A percentile compares a stretch with the other conserved stretches of the same genome.
phyloP scores from a whole-genome alignment of 1,284 basidiomycete genomes.

The Sporisorium sorghi region DNA sequence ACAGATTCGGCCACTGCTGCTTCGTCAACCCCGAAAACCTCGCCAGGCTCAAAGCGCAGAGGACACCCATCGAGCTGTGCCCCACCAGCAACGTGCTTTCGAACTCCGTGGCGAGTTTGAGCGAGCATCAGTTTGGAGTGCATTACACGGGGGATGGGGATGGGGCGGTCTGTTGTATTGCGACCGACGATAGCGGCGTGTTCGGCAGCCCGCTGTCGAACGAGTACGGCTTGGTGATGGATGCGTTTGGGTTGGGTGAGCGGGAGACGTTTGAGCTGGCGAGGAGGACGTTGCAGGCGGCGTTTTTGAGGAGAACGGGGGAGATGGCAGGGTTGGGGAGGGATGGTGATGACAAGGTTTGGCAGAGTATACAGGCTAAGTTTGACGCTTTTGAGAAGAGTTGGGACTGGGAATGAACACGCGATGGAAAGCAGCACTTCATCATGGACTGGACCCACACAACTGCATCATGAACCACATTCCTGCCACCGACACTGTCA shows the following conservation, averaged over 20 bases:
- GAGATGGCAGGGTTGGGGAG: not conserved
- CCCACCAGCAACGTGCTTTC: constrained; percentile 50
- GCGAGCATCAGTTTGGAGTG: constrained; percentile 28
- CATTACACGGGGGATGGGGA: constrained; percentile 8
- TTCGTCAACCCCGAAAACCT: constrained; percentile 29
- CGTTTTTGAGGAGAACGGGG: constrained; percentile 6
- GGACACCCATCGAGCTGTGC: constrained; percentile 47
- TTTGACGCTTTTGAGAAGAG: constrained; percentile 8
- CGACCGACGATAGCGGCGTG: constrained; percentile 52
- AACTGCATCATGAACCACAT: too few relatives aligned
- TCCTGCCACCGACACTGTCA: not conserved
- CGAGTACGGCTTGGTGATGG: constrained; percentile 45
- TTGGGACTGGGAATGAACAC: constrained; percentile 17
- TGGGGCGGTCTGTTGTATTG: constrained; percentile 29
- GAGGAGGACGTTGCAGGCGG: constrained; percentile 6
- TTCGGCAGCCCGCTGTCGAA: constrained; percentile 43
- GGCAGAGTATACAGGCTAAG: not conserved
- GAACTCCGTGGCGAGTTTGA: constrained; percentile 17
- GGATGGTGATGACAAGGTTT: constrained; percentile 8
- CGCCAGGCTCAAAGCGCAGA: not conserved
- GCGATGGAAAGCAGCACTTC: not conserved
- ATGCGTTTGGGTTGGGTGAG: constrained; percentile 25
- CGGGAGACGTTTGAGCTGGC: constrained; percentile 16
- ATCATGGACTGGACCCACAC: not conserved
- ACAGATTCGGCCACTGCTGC: constrained; percentile 52